A percentile compares a stretch with the other conserved stretches of the same genome.
Evolutionary conservation across 805 yeast species (phyloP).

Genomic region (Yarrowia osloensis): DNA sequence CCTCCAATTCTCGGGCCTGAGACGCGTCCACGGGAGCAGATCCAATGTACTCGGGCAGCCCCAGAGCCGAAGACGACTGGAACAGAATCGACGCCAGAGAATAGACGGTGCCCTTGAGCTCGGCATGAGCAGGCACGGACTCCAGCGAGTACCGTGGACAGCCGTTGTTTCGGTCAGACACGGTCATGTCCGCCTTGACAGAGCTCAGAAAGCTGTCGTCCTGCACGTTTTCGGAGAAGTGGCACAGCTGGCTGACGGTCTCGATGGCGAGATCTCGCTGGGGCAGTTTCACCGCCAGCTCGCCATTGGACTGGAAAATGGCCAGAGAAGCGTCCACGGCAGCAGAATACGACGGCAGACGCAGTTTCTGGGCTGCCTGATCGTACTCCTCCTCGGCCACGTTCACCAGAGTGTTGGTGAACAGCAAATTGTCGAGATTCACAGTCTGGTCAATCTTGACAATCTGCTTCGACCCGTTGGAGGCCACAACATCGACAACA

Average conservation of each 20-base stretch:
- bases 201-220: slow-evolving; percentile 5
- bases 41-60: background rate
- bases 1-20: background rate
- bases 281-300: background rate
- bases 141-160: slow-evolving; percentile 22
- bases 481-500: background rate
- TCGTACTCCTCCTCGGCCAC: slow-evolving; percentile 10
- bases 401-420: background rate
- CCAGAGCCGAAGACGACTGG: background rate
- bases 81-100: slow-evolving; percentile 19
- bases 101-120: slow-evolving; percentile 9
- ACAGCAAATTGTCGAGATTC: slow-evolving; percentile 3
- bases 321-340: background rate
- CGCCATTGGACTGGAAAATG: slow-evolving; percentile 6
- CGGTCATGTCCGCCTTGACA: background rate
- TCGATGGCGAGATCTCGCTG: background rate
- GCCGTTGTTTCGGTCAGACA: slow-evolving; percentile 5
- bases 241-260: background rate
- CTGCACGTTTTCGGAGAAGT: background rate
- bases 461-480: background rate
- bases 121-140: background rate
- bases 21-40: background rate
- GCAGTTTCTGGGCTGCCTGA: background rate
- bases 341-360: background rate
- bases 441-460: background rate